Base-by-base conservation (phyloP, 1,139 yeast species). In the Suhomyces panamericanus region DNA sequence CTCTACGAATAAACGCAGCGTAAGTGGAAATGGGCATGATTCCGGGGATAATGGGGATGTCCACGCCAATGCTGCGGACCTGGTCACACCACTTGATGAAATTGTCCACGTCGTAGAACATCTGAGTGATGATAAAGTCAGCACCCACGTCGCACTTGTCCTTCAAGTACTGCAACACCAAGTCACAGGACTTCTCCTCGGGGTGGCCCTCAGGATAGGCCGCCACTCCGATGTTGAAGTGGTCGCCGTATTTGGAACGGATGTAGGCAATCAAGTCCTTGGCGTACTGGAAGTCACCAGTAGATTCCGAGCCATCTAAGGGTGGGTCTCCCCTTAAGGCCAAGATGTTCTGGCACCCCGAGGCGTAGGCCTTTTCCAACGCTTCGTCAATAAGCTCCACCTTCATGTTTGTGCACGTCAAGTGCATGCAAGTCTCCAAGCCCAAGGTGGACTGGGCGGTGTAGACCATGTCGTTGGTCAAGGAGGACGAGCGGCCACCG, bases 11-110 rank as follows among this genome's bases (percentile, higher is more conserved):
- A 62, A 93, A 93, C 4, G 96, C 83, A 31, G 95, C 88, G 67
- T 91, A 91, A 9, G 97, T 89, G 15, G 96, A 85, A 50, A 93
- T 91, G 17, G 99, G 99, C 99, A 93, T 93, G 65, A 93, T 90
- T 22, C 99, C 99, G 1, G 99, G 99, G 50, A 93, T 86, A 55
- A 93, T 87, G 33, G 98, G 98, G 45, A 87, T 82, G 38, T 75
- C 75, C 52, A 93, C 78, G n/a, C 96, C 98, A 28, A 75, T 74
- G 29, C 75, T 81, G 53, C 95, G 78, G 49, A 95, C 78, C 51
- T 74, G 69, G 22, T 73, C 65, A 58, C 95, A 90, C 99, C 99
- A 93, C 26, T 67, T 56, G 48, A 93, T 77, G 64, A 93, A 93
- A 51, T 79, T 80, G 42, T 91, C 96, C 11, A 80, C 93, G 62